A percentile compares a stretch with the other conserved stretches of the same genome.
Conservation (phyloP, 495 filamentous ascomycete genomes). For the Darksidea phi region DNA sequence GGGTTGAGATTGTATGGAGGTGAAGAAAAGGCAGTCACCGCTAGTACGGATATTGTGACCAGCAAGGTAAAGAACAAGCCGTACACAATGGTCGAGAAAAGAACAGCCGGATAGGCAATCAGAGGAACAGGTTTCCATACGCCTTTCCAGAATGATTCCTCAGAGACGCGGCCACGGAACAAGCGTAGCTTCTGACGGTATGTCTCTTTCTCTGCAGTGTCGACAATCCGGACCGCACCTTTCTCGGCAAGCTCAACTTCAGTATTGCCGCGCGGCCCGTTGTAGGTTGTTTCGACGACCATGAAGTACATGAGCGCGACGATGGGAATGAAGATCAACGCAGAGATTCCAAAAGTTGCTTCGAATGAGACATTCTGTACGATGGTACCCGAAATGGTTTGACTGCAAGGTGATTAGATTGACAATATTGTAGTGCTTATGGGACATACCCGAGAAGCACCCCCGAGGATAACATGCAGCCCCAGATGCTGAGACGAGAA, state of each 20-base stretch:
- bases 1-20: constrained; percentile 79
- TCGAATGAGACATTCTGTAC: constrained; percentile 41
- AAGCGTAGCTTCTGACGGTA: constrained; percentile 45
- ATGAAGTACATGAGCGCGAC: constrained; percentile 41
- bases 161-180: constrained; percentile 72
- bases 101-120: constrained; percentile 81
- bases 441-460: constrained; percentile 41
- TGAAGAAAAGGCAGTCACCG: constrained; percentile 64
- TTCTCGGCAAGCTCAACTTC: constrained; percentile 28
- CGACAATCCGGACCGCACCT: constrained; percentile 16
- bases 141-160: constrained; percentile 75
- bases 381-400: constrained; percentile 46
- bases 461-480: constrained; percentile 81
- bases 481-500: constrained; percentile 90
- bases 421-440: background rate
- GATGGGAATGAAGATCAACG: constrained; percentile 40
- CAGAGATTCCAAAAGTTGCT: constrained; percentile 40
- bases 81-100: constrained; percentile 89
- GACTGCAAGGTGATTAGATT: constrained; percentile 15
- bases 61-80: constrained; percentile 91
- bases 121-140: constrained; percentile 78
- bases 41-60: constrained; percentile 84
- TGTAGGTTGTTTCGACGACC: constrained; percentile 43
- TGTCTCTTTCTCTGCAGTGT: constrained; percentile 22
- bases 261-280: constrained; percentile 28